These are phyloP conservation scores for Myriosclerotinia scirpicola DNA, from an alignment of 2,329 filamentous ascomycete species.

Conservation along the genomic window DNA sequence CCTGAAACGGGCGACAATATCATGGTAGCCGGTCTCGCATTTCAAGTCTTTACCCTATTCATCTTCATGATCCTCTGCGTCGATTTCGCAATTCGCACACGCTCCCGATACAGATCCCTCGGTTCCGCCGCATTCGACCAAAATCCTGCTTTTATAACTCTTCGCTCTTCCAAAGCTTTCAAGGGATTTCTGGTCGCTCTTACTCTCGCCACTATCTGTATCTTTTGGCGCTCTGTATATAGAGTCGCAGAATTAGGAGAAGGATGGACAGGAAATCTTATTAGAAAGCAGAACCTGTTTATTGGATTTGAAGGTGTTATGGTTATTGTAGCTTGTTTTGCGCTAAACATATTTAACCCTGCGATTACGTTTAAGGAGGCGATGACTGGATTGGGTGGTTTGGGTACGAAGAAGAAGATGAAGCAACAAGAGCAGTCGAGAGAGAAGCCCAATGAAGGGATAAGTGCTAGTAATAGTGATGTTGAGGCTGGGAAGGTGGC, in stretches of 20 bases:
- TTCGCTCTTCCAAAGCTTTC: slow-evolving; percentile 32
- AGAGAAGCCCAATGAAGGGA: slow-evolving; percentile 7
- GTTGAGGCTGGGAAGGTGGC: slow-evolving; percentile 13
- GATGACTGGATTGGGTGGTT: slow-evolving; percentile 25
- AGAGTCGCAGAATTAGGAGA: slow-evolving; percentile 54
- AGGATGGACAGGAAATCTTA: slow-evolving; percentile 46
- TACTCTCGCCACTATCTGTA: slow-evolving; percentile 52
- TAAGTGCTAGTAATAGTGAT: slow-evolving; percentile 22
- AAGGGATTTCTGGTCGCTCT: slow-evolving; percentile 39
- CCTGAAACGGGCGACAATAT: slow-evolving; percentile 54
- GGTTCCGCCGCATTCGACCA: slow-evolving; percentile 34
- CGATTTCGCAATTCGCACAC: slow-evolving; percentile 34
- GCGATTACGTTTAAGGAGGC: slow-evolving; percentile 29
- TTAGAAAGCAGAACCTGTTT: slow-evolving; percentile 32
- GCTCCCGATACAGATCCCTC: slow-evolving; percentile 40
- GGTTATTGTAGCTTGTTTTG: slow-evolving; percentile 33
- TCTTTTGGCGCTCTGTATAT: slow-evolving; percentile 58
- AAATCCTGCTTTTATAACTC: slow-evolving; percentile 26
- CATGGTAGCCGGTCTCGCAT: slow-evolving; percentile 63
- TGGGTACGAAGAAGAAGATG: slow-evolving; percentile 25
- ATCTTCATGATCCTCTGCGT: slow-evolving; percentile 50
- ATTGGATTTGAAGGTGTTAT: slow-evolving; percentile 40
- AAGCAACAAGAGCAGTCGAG: slow-evolving; percentile 15
- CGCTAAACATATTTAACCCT: slow-evolving; percentile 45
- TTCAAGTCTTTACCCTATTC: slow-evolving; percentile 58